phyloP scores from a whole-genome alignment of 1,284 basidiomycete species.

The Termitomyces sp. region DNA sequence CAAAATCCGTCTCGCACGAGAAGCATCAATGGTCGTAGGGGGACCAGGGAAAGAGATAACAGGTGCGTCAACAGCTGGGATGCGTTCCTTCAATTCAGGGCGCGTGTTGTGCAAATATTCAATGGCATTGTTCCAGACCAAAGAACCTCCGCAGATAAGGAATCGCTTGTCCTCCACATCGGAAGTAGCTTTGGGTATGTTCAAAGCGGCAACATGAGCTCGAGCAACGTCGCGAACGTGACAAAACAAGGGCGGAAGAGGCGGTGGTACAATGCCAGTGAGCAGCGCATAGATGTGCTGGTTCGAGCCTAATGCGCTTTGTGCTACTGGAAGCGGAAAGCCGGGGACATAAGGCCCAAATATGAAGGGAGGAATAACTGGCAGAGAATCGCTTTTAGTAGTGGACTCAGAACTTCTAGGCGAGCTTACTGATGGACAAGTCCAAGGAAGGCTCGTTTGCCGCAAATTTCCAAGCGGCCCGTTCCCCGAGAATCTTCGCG shows the following conservation, averaged over 20 bases:
- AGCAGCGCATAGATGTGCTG: constrained; percentile 24
- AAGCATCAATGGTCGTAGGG: constrained; percentile 20
- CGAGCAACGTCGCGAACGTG: constrained; percentile 36
- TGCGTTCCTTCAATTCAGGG: constrained; percentile 25
- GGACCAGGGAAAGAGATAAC: constrained; percentile 11
- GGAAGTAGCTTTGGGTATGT: constrained; percentile 15
- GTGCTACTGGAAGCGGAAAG: constrained; percentile 23
- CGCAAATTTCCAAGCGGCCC: constrained; percentile 23
- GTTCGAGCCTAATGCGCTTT: constrained; percentile 24
- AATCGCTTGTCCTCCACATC: constrained; percentile 26
- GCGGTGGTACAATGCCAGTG: constrained; percentile 17
- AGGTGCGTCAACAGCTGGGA: constrained; percentile 20
- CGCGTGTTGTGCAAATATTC: constrained; percentile 23
- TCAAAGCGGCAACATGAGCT: constrained; percentile 30
- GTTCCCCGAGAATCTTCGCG: constrained; percentile 22
- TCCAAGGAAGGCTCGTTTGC: constrained; percentile 19
- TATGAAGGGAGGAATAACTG: constrained; percentile 29
- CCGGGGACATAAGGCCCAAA: constrained; percentile 26
- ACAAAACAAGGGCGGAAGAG: constrained; percentile 24
- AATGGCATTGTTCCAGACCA: constrained; percentile 28
- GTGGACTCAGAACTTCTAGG: background rate
- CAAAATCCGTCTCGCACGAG: constrained; percentile 24
- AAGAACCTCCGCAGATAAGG: constrained; percentile 25
- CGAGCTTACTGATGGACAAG: constrained; percentile 18
- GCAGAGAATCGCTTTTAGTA: background rate